Percentiles rank a stretch among this genome's conserved stretches.
These are phyloP conservation scores for Cyberlindnera veronae DNA, from an alignment of 805 yeast species.

Conservation along the genomic window DNA sequence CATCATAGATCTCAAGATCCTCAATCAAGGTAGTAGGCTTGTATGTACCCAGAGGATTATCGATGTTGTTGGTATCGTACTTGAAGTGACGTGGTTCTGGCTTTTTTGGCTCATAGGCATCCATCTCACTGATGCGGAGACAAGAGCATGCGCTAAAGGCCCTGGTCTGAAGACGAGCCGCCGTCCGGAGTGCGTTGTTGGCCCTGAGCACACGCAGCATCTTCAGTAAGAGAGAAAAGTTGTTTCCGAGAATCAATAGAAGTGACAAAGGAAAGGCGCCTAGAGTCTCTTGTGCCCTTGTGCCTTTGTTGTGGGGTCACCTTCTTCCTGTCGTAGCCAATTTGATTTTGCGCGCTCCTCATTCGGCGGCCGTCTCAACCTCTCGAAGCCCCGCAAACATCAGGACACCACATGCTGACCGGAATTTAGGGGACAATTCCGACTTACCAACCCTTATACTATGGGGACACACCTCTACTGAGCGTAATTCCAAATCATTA, in stretches of 20 bases:
- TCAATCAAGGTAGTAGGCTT: conserved; percentile 27
- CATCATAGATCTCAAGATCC: conserved; percentile 35
- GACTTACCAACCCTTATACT: no score
- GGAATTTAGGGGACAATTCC: background rate
- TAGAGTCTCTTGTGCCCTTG: background rate
- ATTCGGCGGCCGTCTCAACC: background rate
- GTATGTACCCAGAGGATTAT: conserved; percentile 41
- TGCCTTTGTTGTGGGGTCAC: conserved; percentile 3
- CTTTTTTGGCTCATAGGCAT: conserved; percentile 22
- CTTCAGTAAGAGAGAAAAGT: background rate
- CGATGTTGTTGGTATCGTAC: conserved; percentile 26
- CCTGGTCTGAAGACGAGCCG: conserved; percentile 1
- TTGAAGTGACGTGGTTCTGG: conserved; percentile 17
- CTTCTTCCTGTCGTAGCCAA: background rate
- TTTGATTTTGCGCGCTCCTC: conserved; percentile 7
- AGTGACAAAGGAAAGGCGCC: background rate
- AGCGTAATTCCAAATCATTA: background rate
- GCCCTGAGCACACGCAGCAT: conserved; percentile 5
- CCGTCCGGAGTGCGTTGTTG: background rate
- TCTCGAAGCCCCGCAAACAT: background rate
- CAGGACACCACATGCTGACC: background rate
- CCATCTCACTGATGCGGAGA: conserved; percentile 19
- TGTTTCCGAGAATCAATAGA: background rate
- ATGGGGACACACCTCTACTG: no score
- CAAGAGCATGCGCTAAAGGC: conserved; percentile 2